Base-by-base conservation (phyloP, 2,329 filamentous ascomycete species). In the Nemania abortiva region DNA sequence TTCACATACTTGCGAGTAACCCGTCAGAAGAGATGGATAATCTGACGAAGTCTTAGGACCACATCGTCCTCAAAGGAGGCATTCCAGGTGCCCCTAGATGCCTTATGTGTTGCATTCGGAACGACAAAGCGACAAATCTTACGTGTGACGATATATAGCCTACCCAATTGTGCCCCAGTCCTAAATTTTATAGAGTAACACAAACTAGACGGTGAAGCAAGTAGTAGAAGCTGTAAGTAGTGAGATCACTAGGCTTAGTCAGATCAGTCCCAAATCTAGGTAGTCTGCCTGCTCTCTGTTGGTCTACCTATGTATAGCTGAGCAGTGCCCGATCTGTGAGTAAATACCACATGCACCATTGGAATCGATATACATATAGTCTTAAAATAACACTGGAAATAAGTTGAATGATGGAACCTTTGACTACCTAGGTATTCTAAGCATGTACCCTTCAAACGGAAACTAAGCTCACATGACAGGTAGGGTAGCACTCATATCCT, bases 61-160 rank as follows among this genome's bases (percentile, higher is more conserved):
- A 20, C 22, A 27, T 29, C 18, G 22, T 15, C 27, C 15, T 49
- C 20, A 6, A 27, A 24, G n/a, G 5, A 52, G 11, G 18, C 10
- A 57, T 34, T 52, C 18, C 2, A 18, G 20, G 24, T 62, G 22
- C n/a, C 20, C 5, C 24, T n/a, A 52, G 9, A 34, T 50, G 18
- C 27, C 24, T 61, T 31, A 24, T 27, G 24, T 29, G 42, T 45
- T 53, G 39, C 42, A 15, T 20, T 37, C 27, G 39, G 20, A 37
- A 37, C 18, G 31, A 37, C 13, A 56, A 6, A 31, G 22, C 18
- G 45, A n/a, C 47, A 34, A 15, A 54, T 63, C 65, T 67, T 45
- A 66, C 65, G 65, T 66, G 37, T 63, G 60, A 58, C 39, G 59
- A n/a, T n/a, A 42, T 42, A 58, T 4, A 15, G 15, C 7, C 47